Conservation (phyloP, 352 stramenopile genomes). For the Phytophthora multivora region DNA sequence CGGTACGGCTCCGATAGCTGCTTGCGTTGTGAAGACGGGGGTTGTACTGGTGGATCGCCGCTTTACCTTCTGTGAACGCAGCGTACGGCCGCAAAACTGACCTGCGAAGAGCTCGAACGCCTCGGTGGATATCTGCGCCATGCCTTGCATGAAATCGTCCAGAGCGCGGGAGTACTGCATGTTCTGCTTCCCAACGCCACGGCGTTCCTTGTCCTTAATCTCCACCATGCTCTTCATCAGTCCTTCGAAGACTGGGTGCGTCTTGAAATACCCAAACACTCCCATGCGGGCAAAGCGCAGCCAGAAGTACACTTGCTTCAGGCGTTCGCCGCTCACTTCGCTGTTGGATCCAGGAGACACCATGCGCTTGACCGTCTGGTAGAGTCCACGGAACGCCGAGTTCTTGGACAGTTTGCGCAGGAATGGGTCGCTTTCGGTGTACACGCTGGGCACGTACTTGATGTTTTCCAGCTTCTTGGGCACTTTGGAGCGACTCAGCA, state of each 20-base stretch:
- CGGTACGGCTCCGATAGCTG: conserved; percentile 1
- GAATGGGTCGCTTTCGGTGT: conserved; percentile 81
- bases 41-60: conserved; percentile 34
- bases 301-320: conserved; percentile 69
- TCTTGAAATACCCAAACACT: conserved; percentile 71
- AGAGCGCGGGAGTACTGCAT: conserved; percentile 79
- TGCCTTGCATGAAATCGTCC: conserved; percentile 74
- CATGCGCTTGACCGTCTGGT: conserved; percentile 59
- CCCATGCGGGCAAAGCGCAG: conserved; percentile 75
- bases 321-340: conserved; percentile 18
- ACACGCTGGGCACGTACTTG: conserved; percentile 76
- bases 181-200: conserved; percentile 85
- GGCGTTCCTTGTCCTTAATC: conserved; percentile 81
- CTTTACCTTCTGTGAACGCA: conserved; percentile 79
- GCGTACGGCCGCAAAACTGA: conserved; percentile 74
- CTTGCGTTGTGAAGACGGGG: conserved; percentile 4
- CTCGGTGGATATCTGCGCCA: conserved; percentile 67
- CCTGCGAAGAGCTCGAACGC: conserved; percentile 80
- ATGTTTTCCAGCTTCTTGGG: conserved; percentile 81
- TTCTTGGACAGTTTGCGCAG: conserved; percentile 84
- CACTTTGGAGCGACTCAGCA: conserved; percentile 71
- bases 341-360: conserved; percentile 6
- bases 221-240: conserved; percentile 83
- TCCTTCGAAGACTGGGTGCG: conserved; percentile 76
- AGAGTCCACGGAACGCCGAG: conserved; percentile 66